Percentiles rank a stretch among this genome's conserved stretches.
These are phyloP conservation scores for Parastagonospora avenae DNA, from an alignment of 2,329 filamentous ascomycete species.

Conservation along the genomic window DNA sequence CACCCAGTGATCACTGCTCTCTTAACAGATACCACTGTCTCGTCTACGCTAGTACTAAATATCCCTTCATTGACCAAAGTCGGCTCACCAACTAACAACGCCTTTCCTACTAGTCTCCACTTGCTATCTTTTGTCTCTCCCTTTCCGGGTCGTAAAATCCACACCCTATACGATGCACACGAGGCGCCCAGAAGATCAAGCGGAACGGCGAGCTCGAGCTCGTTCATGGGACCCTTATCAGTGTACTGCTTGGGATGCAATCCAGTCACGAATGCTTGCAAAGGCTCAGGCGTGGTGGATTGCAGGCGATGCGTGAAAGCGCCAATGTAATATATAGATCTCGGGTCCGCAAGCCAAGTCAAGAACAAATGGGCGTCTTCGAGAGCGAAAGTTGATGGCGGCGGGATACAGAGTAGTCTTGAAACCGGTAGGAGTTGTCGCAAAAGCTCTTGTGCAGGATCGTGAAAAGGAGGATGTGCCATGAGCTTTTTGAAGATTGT, in stretches of 20 bases:
- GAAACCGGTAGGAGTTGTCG: constrained; percentile 3
- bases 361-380: constrained; percentile 18
- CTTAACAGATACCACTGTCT: background rate
- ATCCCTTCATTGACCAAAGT: constrained; percentile 7
- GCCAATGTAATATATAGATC: constrained; percentile 19
- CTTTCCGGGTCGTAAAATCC: constrained; percentile 14
- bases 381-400: background rate
- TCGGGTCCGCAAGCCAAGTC: constrained; percentile 21
- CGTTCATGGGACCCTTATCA: constrained; percentile 3
- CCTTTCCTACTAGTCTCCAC: constrained; percentile 19
- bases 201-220: constrained; percentile 13
- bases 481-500: constrained; percentile 7
- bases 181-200: constrained; percentile 8
- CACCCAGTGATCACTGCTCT: background rate
- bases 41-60: background rate
- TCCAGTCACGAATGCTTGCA: constrained; percentile 5
- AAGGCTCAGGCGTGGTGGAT: constrained; percentile 1
- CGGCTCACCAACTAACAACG: constrained; percentile 19
- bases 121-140: background rate
- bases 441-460: constrained; percentile 8
- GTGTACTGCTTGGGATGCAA: constrained; percentile 9
- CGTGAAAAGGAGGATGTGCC: constrained; percentile 3
- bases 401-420: background rate
- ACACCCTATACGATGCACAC: constrained; percentile 14
- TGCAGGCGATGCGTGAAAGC: background rate